phyloP scores from a whole-genome alignment of 257 asterid genomes.

The Verbena officinalis region DNA sequence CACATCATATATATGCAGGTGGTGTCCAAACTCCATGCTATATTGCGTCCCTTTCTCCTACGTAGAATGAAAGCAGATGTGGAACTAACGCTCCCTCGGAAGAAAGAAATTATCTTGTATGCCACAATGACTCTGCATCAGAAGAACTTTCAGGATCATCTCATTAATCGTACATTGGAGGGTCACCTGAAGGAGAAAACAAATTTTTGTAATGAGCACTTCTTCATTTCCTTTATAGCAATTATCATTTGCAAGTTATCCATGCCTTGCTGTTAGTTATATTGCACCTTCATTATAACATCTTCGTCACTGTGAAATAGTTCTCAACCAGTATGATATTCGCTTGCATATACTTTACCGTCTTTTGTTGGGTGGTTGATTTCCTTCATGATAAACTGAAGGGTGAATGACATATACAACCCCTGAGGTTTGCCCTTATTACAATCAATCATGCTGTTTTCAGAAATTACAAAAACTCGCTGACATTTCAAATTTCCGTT shows the following conservation, averaged over 20 bases:
- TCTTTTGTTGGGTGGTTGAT: not conserved
- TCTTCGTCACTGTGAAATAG: not conserved
- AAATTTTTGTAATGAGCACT: slow-evolving; percentile 45
- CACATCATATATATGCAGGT: slow-evolving; percentile 54
- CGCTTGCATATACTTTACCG: not conserved
- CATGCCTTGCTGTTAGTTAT: not conserved
- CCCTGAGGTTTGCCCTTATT: too few relatives aligned
- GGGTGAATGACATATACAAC: too few relatives aligned
- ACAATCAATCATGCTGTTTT: too few relatives aligned
- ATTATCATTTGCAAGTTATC: not conserved
- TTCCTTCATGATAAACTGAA: slow-evolving; percentile 1
- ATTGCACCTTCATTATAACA: not conserved
- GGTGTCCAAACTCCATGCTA: slow-evolving; percentile 92
- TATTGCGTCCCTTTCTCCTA: slow-evolving; percentile 91
- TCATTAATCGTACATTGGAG: slow-evolving; percentile 79
- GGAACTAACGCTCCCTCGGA: slow-evolving; percentile 85
- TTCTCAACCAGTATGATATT: not conserved
- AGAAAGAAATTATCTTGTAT: slow-evolving; percentile 90
- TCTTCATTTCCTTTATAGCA: slow-evolving; percentile 10
- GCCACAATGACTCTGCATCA: slow-evolving; percentile 88
- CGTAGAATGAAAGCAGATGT: slow-evolving; percentile 96
- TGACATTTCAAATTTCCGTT: not conserved
- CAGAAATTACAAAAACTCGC: too few relatives aligned
- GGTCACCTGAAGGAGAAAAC: slow-evolving; percentile 52
- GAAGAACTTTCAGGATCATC: slow-evolving; percentile 87